Conservation (phyloP, 768 basidiomycete species). For the Leccinum subtestaceum region DNA sequence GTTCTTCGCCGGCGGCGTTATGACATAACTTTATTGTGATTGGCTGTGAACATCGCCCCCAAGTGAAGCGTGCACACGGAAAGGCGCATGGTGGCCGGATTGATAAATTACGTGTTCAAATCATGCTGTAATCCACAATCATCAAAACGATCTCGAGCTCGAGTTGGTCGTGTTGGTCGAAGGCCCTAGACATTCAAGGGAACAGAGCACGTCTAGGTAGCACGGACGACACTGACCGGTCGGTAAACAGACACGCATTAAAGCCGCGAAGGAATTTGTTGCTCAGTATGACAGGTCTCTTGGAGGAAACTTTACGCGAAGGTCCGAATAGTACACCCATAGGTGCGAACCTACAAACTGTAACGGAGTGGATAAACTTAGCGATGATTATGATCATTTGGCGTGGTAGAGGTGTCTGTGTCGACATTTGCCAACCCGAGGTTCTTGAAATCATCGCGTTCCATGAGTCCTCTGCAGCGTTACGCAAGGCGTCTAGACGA, state of each 20-base stretch:
- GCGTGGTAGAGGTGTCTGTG: not conserved
- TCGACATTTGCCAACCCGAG: slow-evolving; percentile 66
- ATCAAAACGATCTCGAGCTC: not conserved
- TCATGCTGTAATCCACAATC: not conserved
- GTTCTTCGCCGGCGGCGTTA: slow-evolving; percentile 20
- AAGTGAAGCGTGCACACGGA: slow-evolving; percentile 18
- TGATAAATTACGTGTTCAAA: not conserved
- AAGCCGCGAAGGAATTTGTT: not conserved
- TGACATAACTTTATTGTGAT: slow-evolving; percentile 20
- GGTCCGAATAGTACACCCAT: not conserved
- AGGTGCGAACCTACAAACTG: not conserved
- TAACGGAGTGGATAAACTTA: not conserved
- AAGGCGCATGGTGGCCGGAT: not conserved
- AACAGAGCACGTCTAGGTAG: not conserved
- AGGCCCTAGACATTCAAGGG: slow-evolving; percentile 3
- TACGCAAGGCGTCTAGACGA: slow-evolving; percentile 2
- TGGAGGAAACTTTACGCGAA: not conserved
- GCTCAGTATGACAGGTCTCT: not conserved
- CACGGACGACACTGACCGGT: slow-evolving; percentile 3
- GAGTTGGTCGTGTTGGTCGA: not conserved
- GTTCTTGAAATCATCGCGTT: slow-evolving; percentile 82
- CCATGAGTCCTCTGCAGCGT: slow-evolving; percentile 75
- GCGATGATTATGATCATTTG: slow-evolving; percentile 6
- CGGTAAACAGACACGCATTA: not conserved
- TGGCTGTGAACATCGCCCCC: slow-evolving; percentile 7